Evolutionary conservation across 345 rosid genomes (phyloP).

Genomic region (Populus ilicifolia): DNA sequence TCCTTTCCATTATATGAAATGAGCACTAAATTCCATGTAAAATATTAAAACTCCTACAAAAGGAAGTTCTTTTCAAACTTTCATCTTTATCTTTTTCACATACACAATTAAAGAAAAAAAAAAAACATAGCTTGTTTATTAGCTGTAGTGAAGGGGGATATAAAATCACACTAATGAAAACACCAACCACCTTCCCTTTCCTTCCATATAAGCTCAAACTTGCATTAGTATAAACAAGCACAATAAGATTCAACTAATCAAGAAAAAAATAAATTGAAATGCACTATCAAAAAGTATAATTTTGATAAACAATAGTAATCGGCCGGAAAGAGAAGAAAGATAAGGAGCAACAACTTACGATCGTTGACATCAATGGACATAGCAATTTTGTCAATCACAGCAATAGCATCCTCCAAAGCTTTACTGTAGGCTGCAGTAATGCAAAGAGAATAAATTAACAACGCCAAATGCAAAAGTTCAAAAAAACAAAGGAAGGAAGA

Average conservation of each 20-base stretch:
- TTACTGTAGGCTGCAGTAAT: slow-evolving; percentile 69
- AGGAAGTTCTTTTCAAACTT: neutral
- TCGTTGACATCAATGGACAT: slow-evolving; percentile 74
- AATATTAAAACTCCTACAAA: neutral
- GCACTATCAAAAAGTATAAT: neutral
- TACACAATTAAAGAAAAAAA: too few relatives aligned
- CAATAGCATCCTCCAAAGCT: slow-evolving; percentile 90
- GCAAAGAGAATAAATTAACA: neutral
- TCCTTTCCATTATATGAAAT: neutral
- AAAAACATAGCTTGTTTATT: neutral
- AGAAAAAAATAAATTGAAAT: neutral
- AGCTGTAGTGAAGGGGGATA: neutral
- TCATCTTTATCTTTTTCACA: neutral
- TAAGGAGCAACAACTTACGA: slow-evolving; percentile 47
- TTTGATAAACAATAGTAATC: neutral
- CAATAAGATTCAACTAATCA: neutral
- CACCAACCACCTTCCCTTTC: neutral
- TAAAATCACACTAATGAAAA: neutral
- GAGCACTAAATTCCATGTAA: neutral
- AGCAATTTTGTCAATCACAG: slow-evolving; percentile 90
- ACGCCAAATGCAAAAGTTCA: too few relatives aligned
- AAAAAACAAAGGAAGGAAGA: too few relatives aligned
- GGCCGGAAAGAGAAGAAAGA: neutral
- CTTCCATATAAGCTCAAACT: neutral
- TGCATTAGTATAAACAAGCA: neutral